Conservation (phyloP, 2,329 filamentous ascomycete species). For the Scortechinia acanthostroma region DNA sequence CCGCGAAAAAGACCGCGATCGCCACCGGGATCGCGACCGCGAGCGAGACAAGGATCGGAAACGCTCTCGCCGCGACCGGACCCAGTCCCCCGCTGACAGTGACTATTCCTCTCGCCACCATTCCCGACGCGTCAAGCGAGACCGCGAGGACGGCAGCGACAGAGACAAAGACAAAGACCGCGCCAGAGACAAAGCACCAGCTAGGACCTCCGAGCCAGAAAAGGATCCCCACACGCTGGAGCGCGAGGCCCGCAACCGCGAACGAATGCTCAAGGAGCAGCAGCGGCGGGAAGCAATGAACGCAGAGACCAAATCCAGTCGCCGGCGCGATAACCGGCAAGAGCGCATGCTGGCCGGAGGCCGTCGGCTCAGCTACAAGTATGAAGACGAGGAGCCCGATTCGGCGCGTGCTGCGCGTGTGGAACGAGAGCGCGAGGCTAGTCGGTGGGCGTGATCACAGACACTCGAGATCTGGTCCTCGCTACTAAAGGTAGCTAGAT, state of each 20-base stretch:
- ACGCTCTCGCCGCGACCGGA: slow-evolving; percentile 27
- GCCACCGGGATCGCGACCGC: slow-evolving; percentile 4
- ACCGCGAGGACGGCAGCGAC: neutral
- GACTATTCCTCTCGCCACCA: slow-evolving; percentile 9
- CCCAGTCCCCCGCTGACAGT: slow-evolving; percentile 18
- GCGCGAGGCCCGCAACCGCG: slow-evolving; percentile 58
- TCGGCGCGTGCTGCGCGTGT: slow-evolving; percentile 30
- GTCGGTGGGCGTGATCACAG: slow-evolving; percentile 20
- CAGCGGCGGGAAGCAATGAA: slow-evolving; percentile 43
- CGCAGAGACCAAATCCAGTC: slow-evolving; percentile 21
- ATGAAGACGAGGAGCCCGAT: slow-evolving; percentile 43
- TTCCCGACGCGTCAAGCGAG: neutral
- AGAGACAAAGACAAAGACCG: neutral
- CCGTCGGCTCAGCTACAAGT: slow-evolving; percentile 34
- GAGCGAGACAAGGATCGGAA: slow-evolving; percentile 14
- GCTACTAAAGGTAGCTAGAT: no score
- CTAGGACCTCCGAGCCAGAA: slow-evolving; percentile 1
- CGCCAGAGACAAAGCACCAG: neutral
- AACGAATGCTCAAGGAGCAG: slow-evolving; percentile 62
- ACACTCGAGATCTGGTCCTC: no score
- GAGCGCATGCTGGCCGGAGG: slow-evolving; percentile 38
- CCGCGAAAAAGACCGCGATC: slow-evolving; percentile 16
- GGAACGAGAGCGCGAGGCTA: slow-evolving; percentile 50
- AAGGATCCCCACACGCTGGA: slow-evolving; percentile 64
- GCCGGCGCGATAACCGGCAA: slow-evolving; percentile 31